These are phyloP conservation scores for Aspergillus flavus DNA, from an alignment of 2,329 filamentous ascomycete species.

Conservation along the genomic window DNA sequence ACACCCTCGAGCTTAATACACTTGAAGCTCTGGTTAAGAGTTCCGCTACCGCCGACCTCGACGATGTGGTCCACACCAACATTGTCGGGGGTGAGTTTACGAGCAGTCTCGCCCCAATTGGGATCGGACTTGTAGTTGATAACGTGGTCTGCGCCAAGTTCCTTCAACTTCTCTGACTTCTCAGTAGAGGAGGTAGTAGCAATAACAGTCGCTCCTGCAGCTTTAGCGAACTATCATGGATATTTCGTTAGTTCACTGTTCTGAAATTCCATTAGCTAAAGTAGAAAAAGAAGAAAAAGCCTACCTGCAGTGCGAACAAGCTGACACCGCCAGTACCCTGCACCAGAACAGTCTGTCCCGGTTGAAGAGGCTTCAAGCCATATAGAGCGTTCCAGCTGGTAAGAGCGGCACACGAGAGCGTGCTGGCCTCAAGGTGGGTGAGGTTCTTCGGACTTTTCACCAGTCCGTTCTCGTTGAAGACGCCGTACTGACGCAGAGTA, in stretches of 20 bases:
- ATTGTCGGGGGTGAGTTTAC: constrained; percentile 52
- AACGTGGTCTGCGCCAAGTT: constrained; percentile 59
- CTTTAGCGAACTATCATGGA: constrained; percentile 48
- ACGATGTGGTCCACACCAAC: constrained; percentile 64
- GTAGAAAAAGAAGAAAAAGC: background rate
- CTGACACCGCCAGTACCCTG: constrained; percentile 65
- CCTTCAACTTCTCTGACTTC: constrained; percentile 56
- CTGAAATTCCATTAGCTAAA: background rate
- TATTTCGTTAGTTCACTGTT: background rate
- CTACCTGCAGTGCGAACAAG: constrained; percentile 57
- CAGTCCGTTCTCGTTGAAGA: constrained; percentile 69
- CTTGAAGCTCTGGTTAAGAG: constrained; percentile 59
- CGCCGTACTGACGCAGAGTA: constrained; percentile 66
- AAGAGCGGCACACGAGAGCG: constrained; percentile 62
- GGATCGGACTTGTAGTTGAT: constrained; percentile 64
- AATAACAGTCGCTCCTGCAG: constrained; percentile 57
- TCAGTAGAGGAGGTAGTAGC: constrained; percentile 60
- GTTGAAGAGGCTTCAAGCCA: constrained; percentile 56
- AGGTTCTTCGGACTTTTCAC: constrained; percentile 64
- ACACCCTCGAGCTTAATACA: constrained; percentile 58
- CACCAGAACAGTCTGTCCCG: constrained; percentile 60
- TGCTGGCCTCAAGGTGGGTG: constrained; percentile 56
- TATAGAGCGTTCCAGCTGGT: constrained; percentile 70
- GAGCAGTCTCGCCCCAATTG: constrained; percentile 63
- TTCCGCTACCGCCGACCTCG: constrained; percentile 68